These are phyloP conservation scores for Styphnolobium japonicum DNA, from an alignment of 306 rosid species.

Conservation along the genomic window DNA sequence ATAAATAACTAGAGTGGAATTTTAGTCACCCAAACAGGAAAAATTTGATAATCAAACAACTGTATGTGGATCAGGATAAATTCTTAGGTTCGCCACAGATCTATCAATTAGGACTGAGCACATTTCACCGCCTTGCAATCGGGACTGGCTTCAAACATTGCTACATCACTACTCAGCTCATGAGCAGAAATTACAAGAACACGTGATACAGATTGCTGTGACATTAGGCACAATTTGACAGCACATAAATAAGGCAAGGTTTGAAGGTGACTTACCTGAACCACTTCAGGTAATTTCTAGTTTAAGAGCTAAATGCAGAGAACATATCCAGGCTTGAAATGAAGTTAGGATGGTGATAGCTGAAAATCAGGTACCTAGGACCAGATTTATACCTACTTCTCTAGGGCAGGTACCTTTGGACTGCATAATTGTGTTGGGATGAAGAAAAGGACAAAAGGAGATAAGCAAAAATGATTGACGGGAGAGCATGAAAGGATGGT, in stretches of 20 bases:
- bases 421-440: background rate
- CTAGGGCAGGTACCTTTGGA: background rate
- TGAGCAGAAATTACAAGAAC: background rate
- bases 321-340: background rate
- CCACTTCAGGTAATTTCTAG: background rate
- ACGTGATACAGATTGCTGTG: background rate
- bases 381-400: background rate
- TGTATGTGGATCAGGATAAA: background rate
- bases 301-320: background rate
- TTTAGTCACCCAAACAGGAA: background rate
- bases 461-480: background rate
- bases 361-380: background rate
- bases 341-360: background rate
- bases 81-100: background rate
- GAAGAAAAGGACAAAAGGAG: background rate
- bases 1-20: background rate
- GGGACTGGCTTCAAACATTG: background rate
- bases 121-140: background rate
- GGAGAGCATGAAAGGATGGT: too few relatives aligned
- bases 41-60: background rate
- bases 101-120: background rate
- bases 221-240: constrained; percentile 1
- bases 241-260: background rate
- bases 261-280: background rate
- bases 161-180: background rate